A percentile compares a stretch with the other conserved stretches of the same genome.
phyloP scores from a whole-genome alignment of 2,329 filamentous ascomycete genomes.

The Cryphonectria radicalis region DNA sequence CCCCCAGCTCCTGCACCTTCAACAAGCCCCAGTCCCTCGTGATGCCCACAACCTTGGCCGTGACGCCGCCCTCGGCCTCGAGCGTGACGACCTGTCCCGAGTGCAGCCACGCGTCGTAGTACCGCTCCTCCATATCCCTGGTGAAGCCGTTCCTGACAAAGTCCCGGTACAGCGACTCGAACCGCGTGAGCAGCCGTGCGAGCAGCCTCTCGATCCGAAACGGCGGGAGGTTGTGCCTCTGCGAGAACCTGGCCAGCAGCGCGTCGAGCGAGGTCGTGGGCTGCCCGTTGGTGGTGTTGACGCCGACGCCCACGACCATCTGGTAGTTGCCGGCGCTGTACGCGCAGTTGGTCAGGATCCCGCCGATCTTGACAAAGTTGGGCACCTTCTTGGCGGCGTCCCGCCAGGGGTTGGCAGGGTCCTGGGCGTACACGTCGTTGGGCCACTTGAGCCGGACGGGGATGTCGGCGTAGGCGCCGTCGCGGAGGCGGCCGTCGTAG shows the following conservation, averaged over 20 bases:
- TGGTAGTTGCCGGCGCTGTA: constrained; percentile 80
- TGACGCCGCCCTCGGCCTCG: constrained; percentile 76
- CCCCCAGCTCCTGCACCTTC: constrained; percentile 79
- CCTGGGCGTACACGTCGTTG: constrained; percentile 82
- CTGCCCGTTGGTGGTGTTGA: constrained; percentile 82
- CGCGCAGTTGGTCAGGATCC: constrained; percentile 87
- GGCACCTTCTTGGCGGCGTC: constrained; percentile 37
- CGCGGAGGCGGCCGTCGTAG: constrained; percentile 58
- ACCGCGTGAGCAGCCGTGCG: constrained; percentile 75
- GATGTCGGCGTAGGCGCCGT: constrained; percentile 63
- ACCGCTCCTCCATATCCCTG: constrained; percentile 70
- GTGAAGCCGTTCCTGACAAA: constrained; percentile 81
- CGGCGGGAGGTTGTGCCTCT: constrained; percentile 48
- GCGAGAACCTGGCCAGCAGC: constrained; percentile 55
- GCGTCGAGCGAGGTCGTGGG: constrained; percentile 88
- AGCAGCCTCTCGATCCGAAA: constrained; percentile 81
- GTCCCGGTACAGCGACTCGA: constrained; percentile 76
- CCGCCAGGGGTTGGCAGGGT: constrained; percentile 51
- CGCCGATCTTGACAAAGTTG: constrained; percentile 85
- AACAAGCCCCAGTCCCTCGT: constrained; percentile 90
- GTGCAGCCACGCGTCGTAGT: constrained; percentile 88
- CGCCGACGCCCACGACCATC: constrained; percentile 80
- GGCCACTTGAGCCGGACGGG: constrained; percentile 95
- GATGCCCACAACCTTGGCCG: constrained; percentile 81
- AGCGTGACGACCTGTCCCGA: constrained; percentile 72